Base-by-base conservation (phyloP, 2,329 filamentous ascomycete genomes). In the Emmonsia crescens region DNA sequence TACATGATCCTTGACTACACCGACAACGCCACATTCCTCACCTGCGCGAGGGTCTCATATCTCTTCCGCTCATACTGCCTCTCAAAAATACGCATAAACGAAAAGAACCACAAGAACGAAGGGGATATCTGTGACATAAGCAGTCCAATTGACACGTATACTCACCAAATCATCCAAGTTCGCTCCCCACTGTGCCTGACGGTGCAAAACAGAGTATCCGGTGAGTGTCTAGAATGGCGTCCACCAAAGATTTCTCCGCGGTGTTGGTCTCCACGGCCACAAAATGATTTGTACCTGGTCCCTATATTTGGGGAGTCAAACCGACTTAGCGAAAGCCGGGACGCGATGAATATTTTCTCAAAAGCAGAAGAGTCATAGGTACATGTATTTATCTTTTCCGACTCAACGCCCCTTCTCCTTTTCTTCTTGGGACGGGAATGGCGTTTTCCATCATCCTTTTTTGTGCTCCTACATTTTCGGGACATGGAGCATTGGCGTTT, bases 1-100 rank as follows among this genome's bases (percentile, higher is more conserved):
- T 38, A 49, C 44, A 49, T 49, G 44, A 59, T 59, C 27, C 44
- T 59, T 21, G 44, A 59, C 48, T 51, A 33, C n/a, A 59, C 48
- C n/a, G 57, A 59, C 29, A 49, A 40, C 29, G 44, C 31, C 27
- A 51, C 42, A 14, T 59, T 49, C 27, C 44, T 29, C 29, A 40
- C 57, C 12, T 59, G 57, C 21, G 40, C 57, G 4, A 52, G 16
- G n/a, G 48, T 59, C 19, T 59, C 57, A 5, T n/a, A 27, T 42
- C 44, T 40, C 5, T 59, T 59, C 12, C 57, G 57, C 19, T 8
- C 44, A 24, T 59, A 51, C 29, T 59, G 57, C 33, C 57, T 36
- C 16, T 44, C 31, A 40, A 36, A 49, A 36, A 31, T 49, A 21
- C 57, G 57, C 44, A 21, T 59, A 8, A 46, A 21, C 29, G 27